Conservation (phyloP, 345 rosid genomes). For the Eucalyptus curtisii region DNA sequence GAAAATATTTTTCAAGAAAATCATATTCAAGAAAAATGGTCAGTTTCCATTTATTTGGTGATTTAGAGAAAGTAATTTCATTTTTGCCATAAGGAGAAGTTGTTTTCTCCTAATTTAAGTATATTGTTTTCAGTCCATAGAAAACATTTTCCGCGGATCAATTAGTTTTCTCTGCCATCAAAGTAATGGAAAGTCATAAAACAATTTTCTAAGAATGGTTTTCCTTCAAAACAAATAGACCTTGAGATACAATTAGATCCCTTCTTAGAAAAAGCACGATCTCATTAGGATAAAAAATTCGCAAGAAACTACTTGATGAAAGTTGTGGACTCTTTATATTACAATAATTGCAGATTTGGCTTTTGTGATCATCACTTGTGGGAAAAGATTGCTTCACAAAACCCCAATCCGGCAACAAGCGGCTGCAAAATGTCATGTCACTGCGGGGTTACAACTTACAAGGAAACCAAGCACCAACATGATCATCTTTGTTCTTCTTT, state of each 20-base stretch:
- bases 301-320: neutral
- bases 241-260: neutral
- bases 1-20: neutral
- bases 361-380: neutral
- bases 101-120: neutral
- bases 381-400: neutral
- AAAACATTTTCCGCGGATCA: fast-evolving
- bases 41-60: neutral
- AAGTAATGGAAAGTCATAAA: fast-evolving
- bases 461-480: neutral
- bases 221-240: neutral
- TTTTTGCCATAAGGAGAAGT: fast-evolving
- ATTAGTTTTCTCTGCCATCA: fast-evolving
- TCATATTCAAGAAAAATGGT: neutral
- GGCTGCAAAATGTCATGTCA: neutral
- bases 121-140: neutral
- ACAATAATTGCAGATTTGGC: neutral
- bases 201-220: neutral
- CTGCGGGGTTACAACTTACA: neutral
- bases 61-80: neutral
- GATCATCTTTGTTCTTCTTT: neutral
- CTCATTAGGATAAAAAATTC: neutral
- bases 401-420: neutral
- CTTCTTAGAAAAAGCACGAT: neutral
- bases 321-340: neutral